Evolutionary conservation across 257 asterid genomes (phyloP).

Genomic region (Ligustrum vulgare): DNA sequence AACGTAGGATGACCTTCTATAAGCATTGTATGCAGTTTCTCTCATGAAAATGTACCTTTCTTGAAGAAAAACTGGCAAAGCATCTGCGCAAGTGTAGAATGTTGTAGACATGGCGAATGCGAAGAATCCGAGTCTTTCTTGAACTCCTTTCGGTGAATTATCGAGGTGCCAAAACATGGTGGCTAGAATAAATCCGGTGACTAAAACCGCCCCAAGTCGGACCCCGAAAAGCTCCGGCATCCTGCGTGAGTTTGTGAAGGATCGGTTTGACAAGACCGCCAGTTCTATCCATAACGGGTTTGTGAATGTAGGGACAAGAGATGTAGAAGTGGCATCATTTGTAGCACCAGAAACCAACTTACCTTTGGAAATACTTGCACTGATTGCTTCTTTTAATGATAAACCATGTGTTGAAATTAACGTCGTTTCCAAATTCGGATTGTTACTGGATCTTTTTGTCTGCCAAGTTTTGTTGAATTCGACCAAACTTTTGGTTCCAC

Average conservation of each 20-base stretch:
- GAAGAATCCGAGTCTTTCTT: conserved; percentile 38
- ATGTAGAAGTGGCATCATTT: conserved; percentile 16
- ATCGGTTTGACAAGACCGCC: conserved; percentile 32
- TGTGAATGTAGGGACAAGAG: conserved; percentile 36
- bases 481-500: conserved; percentile 35
- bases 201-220: conserved; percentile 38
- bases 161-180: conserved; percentile 46
- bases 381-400: conserved; percentile 39
- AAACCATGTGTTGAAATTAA: neutral
- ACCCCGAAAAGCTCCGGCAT: conserved; percentile 41
- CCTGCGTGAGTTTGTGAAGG: conserved; percentile 39
- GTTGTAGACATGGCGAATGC: conserved; percentile 46
- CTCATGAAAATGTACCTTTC: conserved; percentile 49
- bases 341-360: conserved; percentile 43
- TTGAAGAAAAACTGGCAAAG: conserved; percentile 37
- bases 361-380: conserved; percentile 40
- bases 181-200: conserved; percentile 45
- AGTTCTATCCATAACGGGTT: conserved; percentile 45
- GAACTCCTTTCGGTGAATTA: conserved; percentile 38
- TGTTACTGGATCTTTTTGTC: neutral
- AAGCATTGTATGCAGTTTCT: conserved; percentile 47
- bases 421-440: neutral
- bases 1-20: conserved; percentile 36
- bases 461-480: conserved; percentile 38
- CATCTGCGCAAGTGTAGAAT: conserved; percentile 46